Evolutionary conservation across 78 protist species (phyloP), one percentile per base, ranked within the genome.

Genomic region (Dictyostelium intermedium): DNA sequence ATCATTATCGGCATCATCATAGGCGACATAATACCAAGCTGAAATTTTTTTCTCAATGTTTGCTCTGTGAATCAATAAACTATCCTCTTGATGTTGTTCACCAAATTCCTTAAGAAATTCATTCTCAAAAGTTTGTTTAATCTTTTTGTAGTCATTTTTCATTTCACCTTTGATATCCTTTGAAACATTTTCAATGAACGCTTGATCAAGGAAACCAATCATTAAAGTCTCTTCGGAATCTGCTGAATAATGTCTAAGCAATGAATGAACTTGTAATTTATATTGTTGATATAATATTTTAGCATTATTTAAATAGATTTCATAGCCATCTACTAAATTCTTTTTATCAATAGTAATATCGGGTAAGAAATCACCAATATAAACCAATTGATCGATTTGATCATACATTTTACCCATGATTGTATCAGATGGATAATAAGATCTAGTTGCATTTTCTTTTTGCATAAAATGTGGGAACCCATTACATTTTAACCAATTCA

Each of bases 321-420:
- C 37, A 47, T 80, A 50, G 5, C 72, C 84, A 16, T 39, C 30
- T 3, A 27, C 37, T 7, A 80, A 39, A 25, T 25, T 47, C 20
- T 3, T 16, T 80, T 25, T 37, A 30, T 80, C 50, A 16, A 80
- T 14, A 3, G 9, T 18, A 8, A 47, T 47, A 3, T 45, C 8
- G 7, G 61, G 84, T 47, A 77, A 41, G 32, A 77, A 41, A 41
- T 77, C 82, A 3, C 63, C 82, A 25, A 77, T 77, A 35, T 43
- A 77, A 23, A 41, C 60, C 34, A 77, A 41, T 25, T 77, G 50
- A 5, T 43, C 60, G 3, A 77, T 41, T 41, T 77, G 82, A 41
- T 77, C 82, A 77, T 60, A 82, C 60, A 82, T 66, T 20, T 35
- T 14, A n/a, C 87, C 87, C 53, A 60, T 34, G 11, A 82, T 32